phyloP scores from a whole-genome alignment of 2,329 filamentous ascomycete genomes.

The Fusarium sp. region DNA sequence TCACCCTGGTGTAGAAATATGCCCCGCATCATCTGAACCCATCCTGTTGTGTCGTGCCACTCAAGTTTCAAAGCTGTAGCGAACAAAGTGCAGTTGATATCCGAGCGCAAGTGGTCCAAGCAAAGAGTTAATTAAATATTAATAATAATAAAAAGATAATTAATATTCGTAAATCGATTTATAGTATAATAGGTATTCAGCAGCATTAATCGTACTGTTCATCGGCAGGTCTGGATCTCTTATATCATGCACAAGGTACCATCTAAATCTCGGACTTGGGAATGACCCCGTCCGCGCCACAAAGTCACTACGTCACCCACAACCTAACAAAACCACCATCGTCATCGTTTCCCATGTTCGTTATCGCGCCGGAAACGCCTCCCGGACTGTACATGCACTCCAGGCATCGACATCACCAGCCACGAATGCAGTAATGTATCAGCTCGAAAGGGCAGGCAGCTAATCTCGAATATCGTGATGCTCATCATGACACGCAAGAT shows the following conservation, averaged over 20 bases:
- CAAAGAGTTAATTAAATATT: background rate
- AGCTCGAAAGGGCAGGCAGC: background rate
- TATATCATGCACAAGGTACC: conserved; percentile 25
- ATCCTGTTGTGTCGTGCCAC: conserved; percentile 42
- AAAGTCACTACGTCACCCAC: conserved; percentile 38
- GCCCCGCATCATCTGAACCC: conserved; percentile 37
- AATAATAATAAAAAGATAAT: background rate
- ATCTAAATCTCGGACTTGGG: conserved; percentile 9
- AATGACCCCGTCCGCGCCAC: conserved; percentile 34
- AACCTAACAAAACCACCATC: conserved; percentile 16
- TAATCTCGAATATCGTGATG: background rate
- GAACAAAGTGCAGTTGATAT: conserved; percentile 2
- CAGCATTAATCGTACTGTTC: background rate
- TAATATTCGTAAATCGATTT: background rate
- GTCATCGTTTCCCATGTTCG: conserved; percentile 30
- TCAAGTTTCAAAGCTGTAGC: conserved; percentile 33
- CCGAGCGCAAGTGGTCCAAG: background rate
- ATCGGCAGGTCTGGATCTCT: conserved; percentile 5
- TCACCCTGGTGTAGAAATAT: conserved; percentile 31
- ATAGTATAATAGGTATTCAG: background rate
- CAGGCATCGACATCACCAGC: conserved; percentile 18
- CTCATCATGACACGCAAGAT: background rate
- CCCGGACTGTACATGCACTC: background rate
- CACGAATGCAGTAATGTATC: background rate
- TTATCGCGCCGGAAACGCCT: conserved; percentile 8